phyloP scores from a whole-genome alignment of 345 rosid genomes.

The Eucalyptus sp. region DNA sequence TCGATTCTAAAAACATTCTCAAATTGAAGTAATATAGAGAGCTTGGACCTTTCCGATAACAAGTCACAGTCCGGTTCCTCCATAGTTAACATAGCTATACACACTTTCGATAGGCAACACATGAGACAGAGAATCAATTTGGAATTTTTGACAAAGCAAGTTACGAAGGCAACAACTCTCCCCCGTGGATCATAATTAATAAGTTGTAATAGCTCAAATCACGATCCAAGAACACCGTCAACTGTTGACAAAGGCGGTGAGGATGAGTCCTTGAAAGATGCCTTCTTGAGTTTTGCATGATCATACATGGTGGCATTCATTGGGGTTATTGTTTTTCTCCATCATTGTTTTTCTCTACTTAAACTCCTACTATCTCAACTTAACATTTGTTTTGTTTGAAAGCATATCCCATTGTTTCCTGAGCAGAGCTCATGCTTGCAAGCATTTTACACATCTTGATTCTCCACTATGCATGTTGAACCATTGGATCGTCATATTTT shows the following conservation, averaged over 20 bases:
- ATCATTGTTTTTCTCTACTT: fast-evolving
- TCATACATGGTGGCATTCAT: fast-evolving
- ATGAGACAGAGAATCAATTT: too few species aligned
- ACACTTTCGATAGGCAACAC: not conserved
- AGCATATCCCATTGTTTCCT: too few species aligned
- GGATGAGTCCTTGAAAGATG: too few species aligned
- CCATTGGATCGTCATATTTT: fast-evolving
- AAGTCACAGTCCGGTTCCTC: slow-evolving; percentile 6
- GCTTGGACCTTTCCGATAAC: slow-evolving; percentile 15
- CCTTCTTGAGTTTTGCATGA: too few species aligned
- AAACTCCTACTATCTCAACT: too few species aligned
- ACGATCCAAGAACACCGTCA: fast-evolving
- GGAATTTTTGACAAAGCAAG: too few species aligned
- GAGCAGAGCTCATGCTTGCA: fast-evolving
- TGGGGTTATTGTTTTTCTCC: fast-evolving
- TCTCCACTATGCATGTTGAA: too few species aligned
- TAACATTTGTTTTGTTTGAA: fast-evolving
- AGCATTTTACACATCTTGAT: too few species aligned
- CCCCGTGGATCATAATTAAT: too few species aligned
- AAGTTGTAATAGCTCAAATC: too few species aligned
- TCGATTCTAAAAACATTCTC: not conserved
- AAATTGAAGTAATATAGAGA: slow-evolving; percentile 2
- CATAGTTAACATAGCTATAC: not conserved
- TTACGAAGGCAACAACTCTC: too few species aligned
- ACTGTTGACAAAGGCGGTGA: too few species aligned